Evolutionary conservation across 1,284 basidiomycete species (phyloP).

Genomic region (Fomitiporia mediterranea): DNA sequence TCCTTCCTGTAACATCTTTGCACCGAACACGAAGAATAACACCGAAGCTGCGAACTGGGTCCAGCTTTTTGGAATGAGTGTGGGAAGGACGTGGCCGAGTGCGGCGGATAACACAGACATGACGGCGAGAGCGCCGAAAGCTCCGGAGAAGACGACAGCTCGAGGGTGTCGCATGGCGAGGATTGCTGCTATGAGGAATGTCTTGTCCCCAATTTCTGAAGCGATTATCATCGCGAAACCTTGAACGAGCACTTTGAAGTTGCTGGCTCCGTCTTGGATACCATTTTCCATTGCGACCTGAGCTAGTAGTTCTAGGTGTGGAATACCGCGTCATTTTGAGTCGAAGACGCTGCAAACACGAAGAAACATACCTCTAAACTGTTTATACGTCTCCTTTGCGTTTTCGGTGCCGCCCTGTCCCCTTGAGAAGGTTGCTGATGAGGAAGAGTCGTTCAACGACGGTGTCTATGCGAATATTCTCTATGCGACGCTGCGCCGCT

Average conservation of each 20-base stretch:
- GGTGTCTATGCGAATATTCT: too few relatives aligned
- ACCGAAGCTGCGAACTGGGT: conserved; percentile 76
- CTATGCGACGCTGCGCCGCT: too few relatives aligned
- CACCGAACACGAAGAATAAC: conserved; percentile 85
- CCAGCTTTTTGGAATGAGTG: conserved; percentile 75
- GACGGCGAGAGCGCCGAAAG: conserved; percentile 81
- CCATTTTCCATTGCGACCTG: conserved; percentile 13
- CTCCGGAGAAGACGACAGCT: conserved; percentile 82
- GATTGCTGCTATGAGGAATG: conserved; percentile 95
- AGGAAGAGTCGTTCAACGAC: too few relatives aligned
- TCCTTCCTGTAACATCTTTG: conserved; percentile 81
- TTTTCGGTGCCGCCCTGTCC: too few relatives aligned
- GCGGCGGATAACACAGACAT: conserved; percentile 92
- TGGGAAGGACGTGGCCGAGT: conserved; percentile 81
- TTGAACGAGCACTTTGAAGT: conserved; percentile 57
- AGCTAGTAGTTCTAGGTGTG: too few relatives aligned
- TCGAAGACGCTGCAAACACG: too few relatives aligned
- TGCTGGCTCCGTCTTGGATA: conserved; percentile 31
- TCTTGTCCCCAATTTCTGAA: conserved; percentile 96
- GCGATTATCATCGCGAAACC: conserved; percentile 86
- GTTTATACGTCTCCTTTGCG: too few relatives aligned
- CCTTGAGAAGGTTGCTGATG: too few relatives aligned
- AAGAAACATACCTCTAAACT: too few relatives aligned
- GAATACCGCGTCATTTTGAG: too few relatives aligned
- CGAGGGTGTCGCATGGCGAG: conserved; percentile 94